These are phyloP conservation scores for Cladobotryum mycophilum DNA, from an alignment of 2,329 filamentous ascomycete genomes.

Conservation along the genomic window DNA sequence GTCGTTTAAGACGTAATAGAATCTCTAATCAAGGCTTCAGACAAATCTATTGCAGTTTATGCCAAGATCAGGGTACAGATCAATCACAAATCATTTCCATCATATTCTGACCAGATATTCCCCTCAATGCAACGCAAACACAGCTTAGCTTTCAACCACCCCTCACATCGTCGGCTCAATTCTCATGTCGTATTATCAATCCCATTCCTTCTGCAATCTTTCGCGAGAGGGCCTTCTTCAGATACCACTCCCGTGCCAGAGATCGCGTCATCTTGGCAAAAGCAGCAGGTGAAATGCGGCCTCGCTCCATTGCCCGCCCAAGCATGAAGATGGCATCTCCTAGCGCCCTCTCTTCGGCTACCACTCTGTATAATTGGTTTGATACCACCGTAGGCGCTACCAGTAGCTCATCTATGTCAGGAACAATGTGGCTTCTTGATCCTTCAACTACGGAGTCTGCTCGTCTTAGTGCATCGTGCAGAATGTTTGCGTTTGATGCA, in stretches of 20 bases:
- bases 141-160: too few species aligned
- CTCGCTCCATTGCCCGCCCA: conserved; percentile 66
- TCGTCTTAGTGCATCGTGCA: conserved; percentile 69
- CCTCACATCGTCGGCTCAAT: neutral
- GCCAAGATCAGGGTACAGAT: too few species aligned
- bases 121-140: too few species aligned
- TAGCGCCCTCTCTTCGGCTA: conserved; percentile 81
- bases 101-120: too few species aligned
- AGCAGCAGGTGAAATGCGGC: conserved; percentile 62
- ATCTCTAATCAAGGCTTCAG: too few species aligned
- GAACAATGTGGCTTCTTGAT: conserved; percentile 61
- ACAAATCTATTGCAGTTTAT: too few species aligned
- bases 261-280: conserved; percentile 74
- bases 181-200: conserved; percentile 29
- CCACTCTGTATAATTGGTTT: conserved; percentile 83
- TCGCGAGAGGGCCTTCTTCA: conserved; percentile 73
- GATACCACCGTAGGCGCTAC: conserved; percentile 92
- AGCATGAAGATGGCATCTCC: conserved; percentile 83
- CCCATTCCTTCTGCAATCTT: conserved; percentile 77
- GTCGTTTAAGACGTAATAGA: too few species aligned
- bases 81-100: too few species aligned
- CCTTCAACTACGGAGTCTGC: conserved; percentile 73
- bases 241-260: conserved; percentile 71
- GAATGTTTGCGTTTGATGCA: conserved; percentile 68
- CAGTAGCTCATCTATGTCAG: conserved; percentile 81